A percentile compares a stretch with the other conserved stretches of the same genome.
Conservation (phyloP, 768 basidiomycete species). For the Hortiboletus campestris region DNA sequence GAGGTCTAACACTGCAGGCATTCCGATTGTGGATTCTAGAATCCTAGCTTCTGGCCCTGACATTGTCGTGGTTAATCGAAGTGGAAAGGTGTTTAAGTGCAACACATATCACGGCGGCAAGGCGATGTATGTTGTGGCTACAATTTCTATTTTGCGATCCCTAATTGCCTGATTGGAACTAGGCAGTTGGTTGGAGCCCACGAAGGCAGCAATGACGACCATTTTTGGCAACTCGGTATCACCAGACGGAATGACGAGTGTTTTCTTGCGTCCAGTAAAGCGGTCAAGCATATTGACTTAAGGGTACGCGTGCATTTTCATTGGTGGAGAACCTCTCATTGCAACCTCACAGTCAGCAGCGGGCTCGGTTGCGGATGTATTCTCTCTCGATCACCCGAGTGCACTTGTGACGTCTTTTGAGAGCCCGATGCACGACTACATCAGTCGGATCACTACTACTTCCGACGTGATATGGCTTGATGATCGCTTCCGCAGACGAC, state of each 20-base stretch:
- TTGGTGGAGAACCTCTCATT: conserved; percentile 4
- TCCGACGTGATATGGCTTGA: conserved; percentile 70
- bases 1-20: conserved; percentile 40
- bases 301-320: conserved; percentile 42
- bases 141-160: neutral
- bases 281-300: conserved; percentile 48
- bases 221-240: conserved; percentile 54
- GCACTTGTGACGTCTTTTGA: conserved; percentile 57
- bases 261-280: conserved; percentile 47
- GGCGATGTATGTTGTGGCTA: conserved; percentile 38
- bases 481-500: conserved; percentile 51
- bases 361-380: conserved; percentile 30
- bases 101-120: conserved; percentile 36
- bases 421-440: conserved; percentile 37
- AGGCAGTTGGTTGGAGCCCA: conserved; percentile 22
- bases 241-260: conserved; percentile 36
- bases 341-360: conserved; percentile 30
- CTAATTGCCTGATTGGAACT: neutral
- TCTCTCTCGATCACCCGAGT: conserved; percentile 32
- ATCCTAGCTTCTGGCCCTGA: conserved; percentile 34
- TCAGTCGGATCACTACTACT: conserved; percentile 59
- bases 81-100: conserved; percentile 51
- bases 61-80: conserved; percentile 46
- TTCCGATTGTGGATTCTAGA: conserved; percentile 48
- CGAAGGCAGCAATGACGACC: conserved; percentile 20